A percentile compares a stretch with the other conserved stretches of the same genome.
Conservation (phyloP, 2,329 filamentous ascomycete genomes). For the Aspergillus sclerotialis region DNA sequence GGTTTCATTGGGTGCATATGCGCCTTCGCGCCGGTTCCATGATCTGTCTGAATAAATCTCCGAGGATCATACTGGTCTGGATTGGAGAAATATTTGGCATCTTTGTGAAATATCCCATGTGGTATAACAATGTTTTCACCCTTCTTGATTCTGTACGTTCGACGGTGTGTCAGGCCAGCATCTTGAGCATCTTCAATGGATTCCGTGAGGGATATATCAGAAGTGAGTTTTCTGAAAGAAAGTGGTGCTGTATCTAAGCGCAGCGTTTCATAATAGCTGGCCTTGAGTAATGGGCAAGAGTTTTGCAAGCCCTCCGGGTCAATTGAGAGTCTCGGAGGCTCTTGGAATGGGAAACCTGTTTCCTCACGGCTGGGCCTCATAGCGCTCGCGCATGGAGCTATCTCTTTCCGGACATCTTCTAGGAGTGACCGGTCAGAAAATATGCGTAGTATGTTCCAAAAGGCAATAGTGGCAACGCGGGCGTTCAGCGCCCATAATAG, state of each 20-base stretch:
- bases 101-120: conserved; percentile 38
- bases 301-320: conserved; percentile 33
- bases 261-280: conserved; percentile 41
- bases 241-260: conserved; percentile 38
- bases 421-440: conserved; percentile 35
- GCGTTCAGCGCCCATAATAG: conserved; percentile 50
- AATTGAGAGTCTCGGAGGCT: conserved; percentile 37
- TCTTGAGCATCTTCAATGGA: conserved; percentile 30
- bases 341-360: conserved; percentile 36
- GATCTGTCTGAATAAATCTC: conserved; percentile 40
- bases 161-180: conserved; percentile 18
- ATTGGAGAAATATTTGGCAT: conserved; percentile 33
- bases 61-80: conserved; percentile 38
- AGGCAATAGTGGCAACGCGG: conserved; percentile 46
- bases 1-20: conserved; percentile 39
- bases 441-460: conserved; percentile 46
- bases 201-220: conserved; percentile 34
- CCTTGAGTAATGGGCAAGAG: conserved; percentile 41
- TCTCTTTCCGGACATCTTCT: conserved; percentile 39
- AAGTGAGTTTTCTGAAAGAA: conserved; percentile 35
- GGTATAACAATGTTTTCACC: conserved; percentile 40
- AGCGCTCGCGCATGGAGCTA: conserved; percentile 35
- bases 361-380: conserved; percentile 27
- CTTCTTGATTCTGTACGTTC: conserved; percentile 34
- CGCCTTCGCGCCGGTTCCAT: conserved; percentile 26